Evolutionary conservation across 2,329 filamentous ascomycete genomes (phyloP).

Genomic region (Bretziella fagacearum): DNA sequence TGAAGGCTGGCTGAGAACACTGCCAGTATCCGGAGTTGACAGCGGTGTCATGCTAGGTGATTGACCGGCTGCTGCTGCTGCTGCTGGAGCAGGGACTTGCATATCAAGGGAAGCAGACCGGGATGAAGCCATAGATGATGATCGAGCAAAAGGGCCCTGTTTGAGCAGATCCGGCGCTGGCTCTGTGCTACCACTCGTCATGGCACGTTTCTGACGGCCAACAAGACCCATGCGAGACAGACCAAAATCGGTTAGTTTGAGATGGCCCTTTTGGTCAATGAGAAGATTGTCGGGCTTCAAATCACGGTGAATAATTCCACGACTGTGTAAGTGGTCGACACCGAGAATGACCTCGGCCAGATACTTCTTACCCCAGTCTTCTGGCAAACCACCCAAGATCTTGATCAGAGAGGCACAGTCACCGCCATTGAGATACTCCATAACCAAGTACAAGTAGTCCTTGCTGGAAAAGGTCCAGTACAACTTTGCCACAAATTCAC

Average conservation of each 20-base stretch:
- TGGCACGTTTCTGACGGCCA: constrained; percentile 83
- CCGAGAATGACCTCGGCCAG: constrained; percentile 92
- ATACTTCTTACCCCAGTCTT: constrained; percentile 98
- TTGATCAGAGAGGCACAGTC: constrained; percentile 96
- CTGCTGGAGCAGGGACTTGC: constrained; percentile 7
- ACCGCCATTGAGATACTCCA: constrained; percentile 97
- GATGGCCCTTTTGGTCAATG: constrained; percentile 89
- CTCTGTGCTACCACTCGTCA: constrained; percentile 60
- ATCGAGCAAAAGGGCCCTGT: constrained; percentile 74
- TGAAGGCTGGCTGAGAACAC: constrained; percentile 63
- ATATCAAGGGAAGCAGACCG: constrained; percentile 88
- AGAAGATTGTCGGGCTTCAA: constrained; percentile 93
- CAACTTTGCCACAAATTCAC: constrained; percentile 94
- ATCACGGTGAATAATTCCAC: constrained; percentile 91
- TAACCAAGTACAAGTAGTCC: constrained; percentile 93
- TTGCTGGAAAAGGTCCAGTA: constrained; percentile 99
- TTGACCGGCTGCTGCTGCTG: constrained; percentile 26
- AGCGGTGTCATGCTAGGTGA: constrained; percentile 76
- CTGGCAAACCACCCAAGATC: constrained; percentile 73
- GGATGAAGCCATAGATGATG: constrained; percentile 73
- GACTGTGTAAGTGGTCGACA: constrained; percentile 84
- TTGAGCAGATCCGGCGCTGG: constrained; percentile 85
- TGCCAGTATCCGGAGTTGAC: constrained; percentile 55
- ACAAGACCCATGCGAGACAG: constrained; percentile 94
- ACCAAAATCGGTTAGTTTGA: constrained; percentile 95